These are phyloP conservation scores for Sarcocystis neurona DNA, from an alignment of 169 alveolate genomes.

Conservation along the genomic window DNA sequence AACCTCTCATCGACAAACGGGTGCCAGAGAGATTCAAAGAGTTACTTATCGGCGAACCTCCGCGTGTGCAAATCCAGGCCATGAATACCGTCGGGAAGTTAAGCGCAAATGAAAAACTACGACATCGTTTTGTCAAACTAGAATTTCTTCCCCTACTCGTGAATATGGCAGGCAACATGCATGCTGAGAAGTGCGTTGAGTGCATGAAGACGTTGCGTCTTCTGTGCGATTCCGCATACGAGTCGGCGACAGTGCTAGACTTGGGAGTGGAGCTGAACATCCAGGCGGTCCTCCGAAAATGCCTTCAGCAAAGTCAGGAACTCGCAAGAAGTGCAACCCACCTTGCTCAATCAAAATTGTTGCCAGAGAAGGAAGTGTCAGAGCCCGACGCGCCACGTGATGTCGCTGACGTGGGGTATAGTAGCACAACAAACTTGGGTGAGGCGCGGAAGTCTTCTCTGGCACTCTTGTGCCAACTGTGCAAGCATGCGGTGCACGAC, in stretches of 20 bases:
- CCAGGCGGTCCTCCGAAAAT: constrained; percentile 3
- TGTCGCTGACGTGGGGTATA: too few relatives aligned
- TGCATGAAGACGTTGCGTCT: too few relatives aligned
- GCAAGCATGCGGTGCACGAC: constrained; percentile 5
- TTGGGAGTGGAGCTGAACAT: constrained; percentile 20
- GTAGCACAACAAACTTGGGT: too few relatives aligned
- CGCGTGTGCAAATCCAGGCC: constrained; percentile 22
- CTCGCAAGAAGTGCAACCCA: too few relatives aligned
- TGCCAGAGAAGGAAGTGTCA: too few relatives aligned
- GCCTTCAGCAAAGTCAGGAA: neutral
- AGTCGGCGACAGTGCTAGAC: constrained; percentile 23
- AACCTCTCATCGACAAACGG: neutral
- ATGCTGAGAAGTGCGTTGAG: too few relatives aligned
- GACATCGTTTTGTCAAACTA: neutral
- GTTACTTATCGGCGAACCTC: neutral
- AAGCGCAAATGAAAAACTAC: neutral
- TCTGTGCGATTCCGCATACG: constrained; percentile 8
- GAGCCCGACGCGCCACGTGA: too few relatives aligned
- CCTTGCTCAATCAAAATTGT: too few relatives aligned
- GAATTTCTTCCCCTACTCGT: constrained; percentile 21
- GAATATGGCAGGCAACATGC: neutral
- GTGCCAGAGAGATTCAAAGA: constrained; percentile 4
- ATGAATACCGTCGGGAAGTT: neutral
- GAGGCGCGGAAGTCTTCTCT: neutral
- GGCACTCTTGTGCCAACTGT: neutral